Evolutionary conservation across 1,139 yeast species (phyloP), one percentile per base, ranked within the genome.

Genomic region (Blastobotrys illinoisensis): DNA sequence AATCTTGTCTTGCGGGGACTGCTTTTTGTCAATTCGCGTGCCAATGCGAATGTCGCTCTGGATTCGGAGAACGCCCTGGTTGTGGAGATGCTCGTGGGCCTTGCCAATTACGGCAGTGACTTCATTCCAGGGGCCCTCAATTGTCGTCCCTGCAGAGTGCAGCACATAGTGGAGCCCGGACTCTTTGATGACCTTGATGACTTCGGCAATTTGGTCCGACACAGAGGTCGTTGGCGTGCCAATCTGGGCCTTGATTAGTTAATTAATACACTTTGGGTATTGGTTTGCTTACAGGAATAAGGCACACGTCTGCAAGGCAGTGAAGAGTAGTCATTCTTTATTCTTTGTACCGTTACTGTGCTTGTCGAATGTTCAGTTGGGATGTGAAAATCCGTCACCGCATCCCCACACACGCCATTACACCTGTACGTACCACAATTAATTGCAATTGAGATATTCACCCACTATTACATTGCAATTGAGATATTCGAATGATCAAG

Each of bases 111-210:
- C 72, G 28, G 76, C 80, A 81, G 84, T 86, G 1, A 89, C 96
- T 54, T 86, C 88, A 64, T 83, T 82, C 96, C 96, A 89, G n/a
- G 90, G 90, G 0, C 97, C 97, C 64, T 86, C 87, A 64, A 88
- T 85, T 4, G 96, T 88, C 9, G 96, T 88, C 5, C 96, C 96
- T 1, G 96, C 96, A 60, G 93, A 85, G 70, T 89, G 96, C 60
- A 89, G 74, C 0, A 88, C 82, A 56, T 86, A 82, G 52, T 81
- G 77, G 54, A 89, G 74, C 5, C 79, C 82, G 18, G 87, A 81
- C 13, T 76, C 76, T 55, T 83, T 76, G 24, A 89, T 82, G 52
- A 82, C 70, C 48, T 78, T 74, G 57, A 89, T 90, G 46, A 86
- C 82, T 49, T 79, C 75, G 14, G 95, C 82, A 44, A 89, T 83